Evolutionary conservation across 345 rosid species (phyloP).

Genomic region (Arabis hirsuta): DNA sequence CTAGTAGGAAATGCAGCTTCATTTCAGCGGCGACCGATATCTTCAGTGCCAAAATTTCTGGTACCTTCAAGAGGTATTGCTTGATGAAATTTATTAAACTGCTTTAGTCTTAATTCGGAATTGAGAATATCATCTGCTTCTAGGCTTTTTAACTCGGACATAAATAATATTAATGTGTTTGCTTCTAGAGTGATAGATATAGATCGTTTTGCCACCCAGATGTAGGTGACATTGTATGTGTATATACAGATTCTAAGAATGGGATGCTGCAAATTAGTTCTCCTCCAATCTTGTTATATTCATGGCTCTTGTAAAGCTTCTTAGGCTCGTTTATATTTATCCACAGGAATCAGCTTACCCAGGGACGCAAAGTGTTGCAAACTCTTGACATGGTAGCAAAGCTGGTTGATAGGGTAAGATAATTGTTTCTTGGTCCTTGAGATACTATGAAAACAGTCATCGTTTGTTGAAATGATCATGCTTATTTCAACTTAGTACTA

Average conservation of each 20-base stretch:
- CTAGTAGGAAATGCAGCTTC: slow-evolving; percentile 75
- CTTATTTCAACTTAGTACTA: not conserved
- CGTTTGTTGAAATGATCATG: slow-evolving; percentile 8
- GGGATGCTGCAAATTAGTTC: slow-evolving; percentile 3
- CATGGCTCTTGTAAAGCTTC: slow-evolving; percentile 19
- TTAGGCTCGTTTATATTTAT: slow-evolving; percentile 30
- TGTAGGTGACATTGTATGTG: not conserved
- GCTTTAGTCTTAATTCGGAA: not conserved
- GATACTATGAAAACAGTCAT: slow-evolving; percentile 8
- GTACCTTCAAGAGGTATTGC: slow-evolving; percentile 91
- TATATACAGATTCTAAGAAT: slow-evolving; percentile 11
- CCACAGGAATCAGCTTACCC: slow-evolving; percentile 77
- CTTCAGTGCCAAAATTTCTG: slow-evolving; percentile 90
- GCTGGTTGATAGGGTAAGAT: slow-evolving; percentile 74
- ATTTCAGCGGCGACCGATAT: slow-evolving; percentile 78
- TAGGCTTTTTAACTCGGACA: slow-evolving; percentile 10
- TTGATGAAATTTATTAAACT: slow-evolving; percentile 27
- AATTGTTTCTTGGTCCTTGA: not conserved
- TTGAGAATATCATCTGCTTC: slow-evolving; percentile 1
- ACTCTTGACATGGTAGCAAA: slow-evolving; percentile 83
- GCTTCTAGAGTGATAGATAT: slow-evolving; percentile 20
- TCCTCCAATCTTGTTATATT: slow-evolving; percentile 1
- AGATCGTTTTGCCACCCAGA: slow-evolving; percentile 10
- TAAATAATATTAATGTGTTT: not conserved
- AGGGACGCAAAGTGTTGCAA: slow-evolving; percentile 83